Evolutionary conservation across 495 filamentous ascomycete genomes (phyloP), one percentile per base, ranked within the genome.

Genomic region (Cercophora scortea): DNA sequence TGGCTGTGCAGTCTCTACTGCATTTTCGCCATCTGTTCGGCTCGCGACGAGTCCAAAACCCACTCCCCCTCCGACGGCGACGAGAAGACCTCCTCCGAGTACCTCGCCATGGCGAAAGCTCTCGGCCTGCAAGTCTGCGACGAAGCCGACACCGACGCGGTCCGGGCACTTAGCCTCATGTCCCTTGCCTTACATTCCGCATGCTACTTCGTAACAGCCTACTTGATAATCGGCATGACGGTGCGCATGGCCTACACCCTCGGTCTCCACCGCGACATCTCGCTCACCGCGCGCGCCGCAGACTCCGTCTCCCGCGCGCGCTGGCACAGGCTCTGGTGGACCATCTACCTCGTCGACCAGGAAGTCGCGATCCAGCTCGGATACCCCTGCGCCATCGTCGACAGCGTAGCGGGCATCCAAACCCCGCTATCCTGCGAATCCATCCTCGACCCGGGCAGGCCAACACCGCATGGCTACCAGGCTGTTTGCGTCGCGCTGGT

Each of bases 291-390:
- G 32, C 18, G 9, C 34, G 13, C 8, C 8, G 34, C 38, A 5
- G 50, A 52, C 50, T 46, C 50, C 8, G 50, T 52, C 15, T 47
- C 50, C 1, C 42, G 50, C 33, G 50, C 50, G 13, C 42, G 50
- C 1, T 16, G 40, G 2, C 44, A 52, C 44, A 32, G 50, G 8
- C 43, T 52, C 5, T 52, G 43, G 50, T 52, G 43, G 50, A 52
- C 50, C 8, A 32, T 52, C 10, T 52, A 52, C 43, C 50, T 52
- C 12, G 42, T 52, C 34, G 50, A 52, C 50, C 50, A 52, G 25
- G 50, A 52, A 33, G 42, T 52, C 13, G 50, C 50, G 5, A 42
- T 47, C 15, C 50, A 47, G 43, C 50, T 47, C 6, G 50, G 50
- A 1, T 52, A 46, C 43, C 50, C 50, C 3, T 52, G 32, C 35